A percentile compares a stretch with the other conserved stretches of the same genome.
Conservation (phyloP, 805 yeast species). For the Starmerella potacharoeniae region DNA sequence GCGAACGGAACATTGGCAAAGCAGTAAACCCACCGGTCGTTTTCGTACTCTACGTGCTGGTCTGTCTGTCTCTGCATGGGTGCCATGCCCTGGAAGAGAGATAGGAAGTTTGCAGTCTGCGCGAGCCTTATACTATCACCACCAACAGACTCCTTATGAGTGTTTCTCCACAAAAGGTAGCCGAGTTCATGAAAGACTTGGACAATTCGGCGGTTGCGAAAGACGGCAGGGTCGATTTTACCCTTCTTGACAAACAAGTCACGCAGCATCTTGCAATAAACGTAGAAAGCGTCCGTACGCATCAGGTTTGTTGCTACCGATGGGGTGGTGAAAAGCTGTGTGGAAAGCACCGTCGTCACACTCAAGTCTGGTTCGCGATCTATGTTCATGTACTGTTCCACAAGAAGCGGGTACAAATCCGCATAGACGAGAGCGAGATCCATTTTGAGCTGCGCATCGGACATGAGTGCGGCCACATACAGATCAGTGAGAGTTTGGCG, state of each 20-base stretch:
- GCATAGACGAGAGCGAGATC: slow-evolving; percentile 69
- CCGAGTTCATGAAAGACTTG: slow-evolving; percentile 72
- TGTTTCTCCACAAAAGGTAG: slow-evolving; percentile 60
- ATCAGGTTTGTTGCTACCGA: slow-evolving; percentile 56
- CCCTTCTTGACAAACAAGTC: slow-evolving; percentile 49
- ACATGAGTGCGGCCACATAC: slow-evolving; percentile 52
- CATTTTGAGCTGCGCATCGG: slow-evolving; percentile 44
- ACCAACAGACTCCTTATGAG: slow-evolving; percentile 39
- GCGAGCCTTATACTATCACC: slow-evolving; percentile 38
- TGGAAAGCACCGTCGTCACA: slow-evolving; percentile 57
- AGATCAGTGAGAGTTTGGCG: slow-evolving; percentile 51
- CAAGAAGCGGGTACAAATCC: slow-evolving; percentile 65
- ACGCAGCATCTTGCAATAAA: slow-evolving; percentile 51
- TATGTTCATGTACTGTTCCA: slow-evolving; percentile 53
- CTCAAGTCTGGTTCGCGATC: slow-evolving; percentile 88
- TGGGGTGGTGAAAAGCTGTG: slow-evolving; percentile 86
- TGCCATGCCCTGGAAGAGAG: slow-evolving; percentile 68
- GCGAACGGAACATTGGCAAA: slow-evolving; percentile 60
- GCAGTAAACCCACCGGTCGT: slow-evolving; percentile 64
- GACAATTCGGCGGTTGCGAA: slow-evolving; percentile 64
- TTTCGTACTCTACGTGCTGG: slow-evolving; percentile 84
- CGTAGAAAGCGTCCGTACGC: slow-evolving; percentile 51
- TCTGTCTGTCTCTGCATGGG: slow-evolving; percentile 61
- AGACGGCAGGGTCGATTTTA: slow-evolving; percentile 35
- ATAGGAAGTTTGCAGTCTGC: slow-evolving; percentile 53